These are phyloP conservation scores for Tuber umbilicatum DNA, from an alignment of 495 filamentous ascomycete species.

Conservation along the genomic window DNA sequence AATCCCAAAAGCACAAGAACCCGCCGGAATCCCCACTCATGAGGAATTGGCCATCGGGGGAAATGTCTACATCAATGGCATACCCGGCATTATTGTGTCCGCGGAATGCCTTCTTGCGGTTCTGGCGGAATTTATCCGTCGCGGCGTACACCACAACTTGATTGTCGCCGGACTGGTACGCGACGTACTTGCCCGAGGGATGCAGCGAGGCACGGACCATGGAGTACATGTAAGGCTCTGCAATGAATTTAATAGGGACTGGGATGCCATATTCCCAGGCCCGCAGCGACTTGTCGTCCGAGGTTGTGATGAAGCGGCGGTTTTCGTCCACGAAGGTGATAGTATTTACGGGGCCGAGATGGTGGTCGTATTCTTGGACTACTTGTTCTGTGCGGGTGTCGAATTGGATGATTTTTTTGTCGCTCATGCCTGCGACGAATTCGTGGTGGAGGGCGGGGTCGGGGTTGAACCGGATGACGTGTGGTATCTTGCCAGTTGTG, in stretches of 20 bases:
- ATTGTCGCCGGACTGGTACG: constrained; percentile 88
- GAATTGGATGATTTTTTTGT: constrained; percentile 98
- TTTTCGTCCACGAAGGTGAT: constrained; percentile 93
- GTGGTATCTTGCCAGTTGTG: constrained; percentile 86
- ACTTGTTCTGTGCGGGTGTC: constrained; percentile 77
- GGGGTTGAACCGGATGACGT: constrained; percentile 91
- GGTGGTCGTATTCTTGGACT: constrained; percentile 97
- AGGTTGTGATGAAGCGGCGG: constrained; percentile 93
- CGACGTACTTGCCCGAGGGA: constrained; percentile 83
- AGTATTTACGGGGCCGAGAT: constrained; percentile 93
- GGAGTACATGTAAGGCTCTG: constrained; percentile 94
- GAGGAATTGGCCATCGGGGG: constrained; percentile 85
- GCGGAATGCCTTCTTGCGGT: constrained; percentile 91
- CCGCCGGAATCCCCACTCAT: constrained; percentile 76
- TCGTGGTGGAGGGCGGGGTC: constrained; percentile 67
- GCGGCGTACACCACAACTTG: constrained; percentile 93
- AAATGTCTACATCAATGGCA: constrained; percentile 79
- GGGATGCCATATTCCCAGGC: constrained; percentile 98
- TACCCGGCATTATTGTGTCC: constrained; percentile 95
- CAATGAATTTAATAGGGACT: constrained; percentile 72
- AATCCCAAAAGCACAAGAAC: constrained; percentile 95
- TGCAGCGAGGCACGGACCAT: constrained; percentile 75
- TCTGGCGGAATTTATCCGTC: constrained; percentile 90
- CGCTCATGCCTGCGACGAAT: constrained; percentile 92
- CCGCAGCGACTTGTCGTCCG: constrained; percentile 88